These are phyloP conservation scores for Coniella vitis DNA, from an alignment of 2,329 filamentous ascomycete species.

Conservation along the genomic window DNA sequence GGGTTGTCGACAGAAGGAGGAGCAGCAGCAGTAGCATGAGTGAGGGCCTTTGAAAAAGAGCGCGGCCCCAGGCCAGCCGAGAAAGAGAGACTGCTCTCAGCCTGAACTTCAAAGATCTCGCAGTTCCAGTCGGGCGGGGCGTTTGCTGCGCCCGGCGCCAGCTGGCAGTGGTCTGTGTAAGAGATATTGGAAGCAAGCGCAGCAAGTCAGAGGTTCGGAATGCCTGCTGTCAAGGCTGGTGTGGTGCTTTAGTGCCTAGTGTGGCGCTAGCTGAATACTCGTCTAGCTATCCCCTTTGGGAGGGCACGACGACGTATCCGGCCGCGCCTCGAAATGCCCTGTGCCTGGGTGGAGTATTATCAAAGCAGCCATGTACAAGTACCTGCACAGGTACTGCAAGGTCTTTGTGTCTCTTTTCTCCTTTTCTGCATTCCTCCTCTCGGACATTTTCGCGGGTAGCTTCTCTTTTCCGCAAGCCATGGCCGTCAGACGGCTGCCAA, in stretches of 20 bases:
- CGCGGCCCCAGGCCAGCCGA: no score
- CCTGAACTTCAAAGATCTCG: no score
- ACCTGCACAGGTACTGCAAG: no score
- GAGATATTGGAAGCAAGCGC: no score
- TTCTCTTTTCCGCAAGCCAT: neutral
- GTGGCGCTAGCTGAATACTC: slow-evolving; percentile 15
- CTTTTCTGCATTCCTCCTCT: neutral
- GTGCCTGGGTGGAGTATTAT: neutral
- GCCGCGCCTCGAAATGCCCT: slow-evolving; percentile 3
- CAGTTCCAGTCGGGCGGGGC: no score
- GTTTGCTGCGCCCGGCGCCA: slow-evolving; percentile 1
- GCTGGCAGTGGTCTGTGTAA: neutral
- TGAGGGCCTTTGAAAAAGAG: neutral
- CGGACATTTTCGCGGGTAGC: neutral
- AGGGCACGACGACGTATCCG: slow-evolving; percentile 6
- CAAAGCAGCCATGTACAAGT: no score
- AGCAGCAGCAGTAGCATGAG: neutral
- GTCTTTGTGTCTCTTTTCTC: neutral
- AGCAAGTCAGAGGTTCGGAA: neutral
- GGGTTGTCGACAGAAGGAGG: neutral
- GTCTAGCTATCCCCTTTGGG: slow-evolving; percentile 10
- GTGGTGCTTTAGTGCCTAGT: slow-evolving; percentile 11
- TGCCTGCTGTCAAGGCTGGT: slow-evolving; percentile 4
- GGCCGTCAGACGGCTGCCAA: neutral
- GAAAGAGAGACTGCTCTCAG: no score